These are phyloP conservation scores for Mortierella sp. DNA, from an alignment of 371 early-diverging fungal species.

Conservation along the genomic window DNA sequence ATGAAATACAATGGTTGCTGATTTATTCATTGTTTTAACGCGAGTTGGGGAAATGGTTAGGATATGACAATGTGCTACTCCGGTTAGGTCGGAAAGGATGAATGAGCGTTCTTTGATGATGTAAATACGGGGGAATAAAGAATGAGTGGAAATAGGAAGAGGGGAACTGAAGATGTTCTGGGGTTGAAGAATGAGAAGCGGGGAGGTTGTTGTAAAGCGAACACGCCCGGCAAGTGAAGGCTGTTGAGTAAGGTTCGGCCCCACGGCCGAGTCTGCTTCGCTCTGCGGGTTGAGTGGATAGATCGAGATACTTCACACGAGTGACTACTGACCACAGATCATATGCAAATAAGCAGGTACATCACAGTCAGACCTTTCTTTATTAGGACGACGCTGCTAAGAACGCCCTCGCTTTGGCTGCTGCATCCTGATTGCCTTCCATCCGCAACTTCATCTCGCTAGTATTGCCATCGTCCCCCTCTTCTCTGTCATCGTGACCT, in stretches of 20 bases:
- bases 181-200: background rate
- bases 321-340: background rate
- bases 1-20: conserved; percentile 68
- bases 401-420: conserved; percentile 37
- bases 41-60: background rate
- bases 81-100: background rate
- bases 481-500: background rate
- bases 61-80: conserved; percentile 3
- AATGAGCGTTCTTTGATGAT: background rate
- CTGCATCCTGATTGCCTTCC: conserved; percentile 36
- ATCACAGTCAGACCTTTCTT: background rate
- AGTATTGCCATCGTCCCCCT: background rate
- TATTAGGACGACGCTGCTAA: conserved; percentile 6
- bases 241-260: conserved; percentile 11
- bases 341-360: background rate
- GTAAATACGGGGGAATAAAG: background rate
- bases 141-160: background rate
- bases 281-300: background rate
- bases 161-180: background rate
- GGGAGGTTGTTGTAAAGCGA: conserved; percentile 5
- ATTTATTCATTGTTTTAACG: conserved; percentile 61
- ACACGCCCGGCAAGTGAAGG: conserved; percentile 3
- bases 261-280: conserved; percentile 3
- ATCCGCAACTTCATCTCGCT: conserved; percentile 21
- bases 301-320: background rate